A percentile compares a stretch with the other conserved stretches of the same genome.
Conservation (phyloP, 1,284 basidiomycete species). For the Cryptococcus sp. region DNA sequence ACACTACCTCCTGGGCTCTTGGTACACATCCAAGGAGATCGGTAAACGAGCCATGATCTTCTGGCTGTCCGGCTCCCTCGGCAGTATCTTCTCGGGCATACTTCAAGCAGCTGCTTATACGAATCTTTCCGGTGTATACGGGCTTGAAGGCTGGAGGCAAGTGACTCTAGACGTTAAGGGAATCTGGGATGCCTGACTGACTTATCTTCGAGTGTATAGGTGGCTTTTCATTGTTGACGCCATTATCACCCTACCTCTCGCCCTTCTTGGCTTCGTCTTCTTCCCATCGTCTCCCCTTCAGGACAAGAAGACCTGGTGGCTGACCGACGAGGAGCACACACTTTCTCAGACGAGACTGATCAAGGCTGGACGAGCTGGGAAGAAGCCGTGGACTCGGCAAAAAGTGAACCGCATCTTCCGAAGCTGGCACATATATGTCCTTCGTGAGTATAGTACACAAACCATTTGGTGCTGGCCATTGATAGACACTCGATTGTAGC, state of each 20-base stretch:
- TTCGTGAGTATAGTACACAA: conserved; percentile 37
- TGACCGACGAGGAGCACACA: conserved; percentile 8
- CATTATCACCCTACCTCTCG: conserved; percentile 40
- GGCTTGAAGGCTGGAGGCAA: conserved; percentile 35
- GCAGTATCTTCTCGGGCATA: conserved; percentile 39
- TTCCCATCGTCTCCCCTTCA: conserved; percentile 37
- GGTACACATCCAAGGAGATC: conserved; percentile 42
- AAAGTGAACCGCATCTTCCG: conserved; percentile 21
- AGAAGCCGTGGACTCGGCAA: conserved; percentile 22
- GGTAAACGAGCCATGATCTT: conserved; percentile 43
- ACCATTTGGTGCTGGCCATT: not conserved
- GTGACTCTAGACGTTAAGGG: too few relatives aligned
- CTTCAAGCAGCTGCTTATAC: conserved; percentile 42
- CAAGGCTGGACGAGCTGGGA: conserved; percentile 20
- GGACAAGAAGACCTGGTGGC: conserved; percentile 31
- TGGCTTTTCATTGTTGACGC: conserved; percentile 44
- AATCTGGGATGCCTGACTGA: not conserved
- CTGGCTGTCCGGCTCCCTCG: conserved; percentile 34
- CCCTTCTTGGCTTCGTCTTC: conserved; percentile 35
- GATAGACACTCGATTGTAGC: conserved; percentile 14
- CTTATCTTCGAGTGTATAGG: conserved; percentile 1
- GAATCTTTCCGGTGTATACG: conserved; percentile 35
- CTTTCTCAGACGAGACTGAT: conserved; percentile 17
- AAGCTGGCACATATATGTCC: conserved; percentile 40
- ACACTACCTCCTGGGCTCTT: conserved; percentile 36